Percentiles rank a stretch among this genome's conserved stretches.
phyloP scores from a whole-genome alignment of 805 yeast genomes.

The Saturnispora saitoi region DNA sequence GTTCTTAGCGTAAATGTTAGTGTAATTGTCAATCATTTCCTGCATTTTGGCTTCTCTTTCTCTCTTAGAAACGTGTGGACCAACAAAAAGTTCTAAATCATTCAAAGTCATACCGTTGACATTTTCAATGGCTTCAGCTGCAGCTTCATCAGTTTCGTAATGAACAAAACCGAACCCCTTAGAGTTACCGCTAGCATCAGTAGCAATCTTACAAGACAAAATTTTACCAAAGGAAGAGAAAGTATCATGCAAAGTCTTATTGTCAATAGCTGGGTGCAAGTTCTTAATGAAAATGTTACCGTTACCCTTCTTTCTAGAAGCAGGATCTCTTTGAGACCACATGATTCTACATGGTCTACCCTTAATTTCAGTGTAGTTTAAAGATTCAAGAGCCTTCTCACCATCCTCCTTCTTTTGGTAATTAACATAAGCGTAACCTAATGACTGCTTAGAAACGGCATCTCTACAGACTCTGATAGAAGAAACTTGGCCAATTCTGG shows the following conservation, averaged over 20 bases:
- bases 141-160: conserved; percentile 87
- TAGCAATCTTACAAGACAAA: conserved; percentile 94
- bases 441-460: conserved; percentile 90
- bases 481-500: conserved; percentile 89
- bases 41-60: conserved; percentile 93
- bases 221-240: conserved; percentile 95
- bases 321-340: conserved; percentile 99
- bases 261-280: conserved; percentile 96
- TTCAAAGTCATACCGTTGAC: conserved; percentile 97
- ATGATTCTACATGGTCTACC: conserved; percentile 97
- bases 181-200: conserved; percentile 84
- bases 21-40: conserved; percentile 84
- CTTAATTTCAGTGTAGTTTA: conserved; percentile 88
- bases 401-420: conserved; percentile 85
- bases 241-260: conserved; percentile 97
- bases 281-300: conserved; percentile 98
- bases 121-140: conserved; percentile 89
- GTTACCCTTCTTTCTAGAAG: conserved; percentile 86
- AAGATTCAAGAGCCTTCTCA: conserved; percentile 86
- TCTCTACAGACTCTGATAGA: conserved; percentile 99
- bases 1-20: conserved; percentile 94
- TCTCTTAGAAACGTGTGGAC: conserved; percentile 83
- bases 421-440: conserved; percentile 98
- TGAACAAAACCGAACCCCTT: conserved; percentile 98
- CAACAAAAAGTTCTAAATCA: conserved; percentile 93